Evolutionary conservation across 129 eudicot species (phyloP), one percentile per base, ranked within the genome.

Genomic region (Lonicera japonica): DNA sequence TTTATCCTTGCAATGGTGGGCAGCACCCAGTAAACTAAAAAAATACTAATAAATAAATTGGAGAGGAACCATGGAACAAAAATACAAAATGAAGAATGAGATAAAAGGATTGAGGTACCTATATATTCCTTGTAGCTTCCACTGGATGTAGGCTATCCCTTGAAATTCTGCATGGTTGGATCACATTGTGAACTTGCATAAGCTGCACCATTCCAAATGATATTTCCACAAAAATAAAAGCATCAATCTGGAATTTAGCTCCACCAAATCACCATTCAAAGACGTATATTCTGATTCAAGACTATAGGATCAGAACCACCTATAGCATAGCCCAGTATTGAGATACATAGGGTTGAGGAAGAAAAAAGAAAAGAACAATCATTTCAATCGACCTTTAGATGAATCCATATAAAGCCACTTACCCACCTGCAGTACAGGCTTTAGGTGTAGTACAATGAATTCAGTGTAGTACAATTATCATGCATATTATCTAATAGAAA

Each of bases 1-100:
- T 29, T 14, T 46, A 60, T 65, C 21, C 29, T 29, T 52, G 20
- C 19, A 65, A 65, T 53, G 60, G 70, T 65, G 58, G 70, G 59
- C 29, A 25, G 58, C 69, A 3, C 50, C 36, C 36, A 29, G 36
- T 29, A 29, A 29, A 29, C 36, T 29, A 29, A 29, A 1, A n/a
- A 38, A 10, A 43, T 22, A 12, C 21, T 21, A 58, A 22, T 36
- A 34, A 29, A 57, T 1, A 14, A 15, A 23, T 24, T n/a, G 22
- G 8, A 34, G 22, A 21, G 38, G 16, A 58, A 40, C 18, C 63
- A 58, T n/a, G 47, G 18, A 58, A 17, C 23, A 58, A 29, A 6
- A 29, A 17, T 25, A 5, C 63, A 18, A 13, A 1, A 40, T 1
- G 54, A 17, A 50, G 20, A 21, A 40, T n/a, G 65, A 60, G 52